Conservation (phyloP, 2,329 filamentous ascomycete species). For the Colletotrichum musicola region DNA sequence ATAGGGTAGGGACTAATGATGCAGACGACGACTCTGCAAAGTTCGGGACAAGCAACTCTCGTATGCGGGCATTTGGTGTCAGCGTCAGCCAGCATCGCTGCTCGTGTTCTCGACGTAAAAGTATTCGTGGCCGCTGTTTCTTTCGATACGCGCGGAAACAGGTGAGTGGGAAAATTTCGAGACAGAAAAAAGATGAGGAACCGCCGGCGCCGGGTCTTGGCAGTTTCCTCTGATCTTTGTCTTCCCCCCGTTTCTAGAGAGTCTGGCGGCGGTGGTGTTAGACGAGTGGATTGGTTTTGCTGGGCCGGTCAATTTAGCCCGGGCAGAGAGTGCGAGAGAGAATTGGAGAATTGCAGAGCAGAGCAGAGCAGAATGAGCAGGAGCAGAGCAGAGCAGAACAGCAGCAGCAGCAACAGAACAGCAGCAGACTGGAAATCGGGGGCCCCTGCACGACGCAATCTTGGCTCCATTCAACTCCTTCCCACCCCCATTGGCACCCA, state of each 20-base stretch:
- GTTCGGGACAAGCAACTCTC: not conserved
- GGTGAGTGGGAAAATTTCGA: not conserved
- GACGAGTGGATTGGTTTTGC: not conserved
- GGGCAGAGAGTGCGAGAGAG: not conserved
- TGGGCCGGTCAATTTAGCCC: not conserved
- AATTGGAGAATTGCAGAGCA: not conserved
- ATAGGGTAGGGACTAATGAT: not conserved
- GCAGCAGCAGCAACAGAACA: too few species aligned
- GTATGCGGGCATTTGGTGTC: constrained; percentile 1
- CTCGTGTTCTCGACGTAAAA: constrained; percentile 19
- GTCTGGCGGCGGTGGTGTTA: not conserved
- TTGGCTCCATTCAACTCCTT: constrained; percentile 33
- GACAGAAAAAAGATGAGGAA: not conserved
- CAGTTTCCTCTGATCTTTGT: not conserved
- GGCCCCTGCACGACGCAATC: constrained; percentile 27
- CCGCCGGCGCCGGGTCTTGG: constrained; percentile 12
- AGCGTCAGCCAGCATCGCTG: not conserved
- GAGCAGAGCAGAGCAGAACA: not conserved
- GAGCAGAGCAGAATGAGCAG: not conserved
- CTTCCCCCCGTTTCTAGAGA: not conserved
- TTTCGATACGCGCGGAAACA: too few species aligned
- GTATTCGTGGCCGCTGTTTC: constrained; percentile 13
- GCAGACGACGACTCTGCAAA: not conserved
- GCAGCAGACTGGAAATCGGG: not conserved
- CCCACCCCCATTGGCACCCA: constrained; percentile 30